Percentiles rank a stretch among this genome's conserved stretches.
Conservation (phyloP, 306 rosid species). For the Cajanus cajan region DNA sequence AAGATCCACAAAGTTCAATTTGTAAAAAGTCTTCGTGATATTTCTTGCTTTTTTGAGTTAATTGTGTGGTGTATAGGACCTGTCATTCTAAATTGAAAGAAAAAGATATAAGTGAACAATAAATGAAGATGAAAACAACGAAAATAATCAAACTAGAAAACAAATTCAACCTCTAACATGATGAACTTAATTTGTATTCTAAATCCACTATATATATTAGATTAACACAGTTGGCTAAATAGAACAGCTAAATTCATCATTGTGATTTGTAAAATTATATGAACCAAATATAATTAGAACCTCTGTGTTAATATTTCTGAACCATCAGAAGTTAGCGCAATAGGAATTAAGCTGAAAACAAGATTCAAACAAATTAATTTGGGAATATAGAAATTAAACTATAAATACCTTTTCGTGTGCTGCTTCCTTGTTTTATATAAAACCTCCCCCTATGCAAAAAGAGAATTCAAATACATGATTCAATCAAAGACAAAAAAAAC, state of each 20-base stretch:
- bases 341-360: no score
- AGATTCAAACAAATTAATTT: no score
- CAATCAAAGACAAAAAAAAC: no score
- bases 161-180: neutral
- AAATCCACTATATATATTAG: neutral
- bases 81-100: constrained; percentile 59
- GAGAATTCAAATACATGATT: no score
- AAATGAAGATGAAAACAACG: no score
- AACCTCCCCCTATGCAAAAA: no score
- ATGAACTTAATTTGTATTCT: constrained; percentile 3
- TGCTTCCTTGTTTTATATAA: no score
- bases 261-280: constrained; percentile 10
- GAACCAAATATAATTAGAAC: no score
- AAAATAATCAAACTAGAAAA: constrained; percentile 19
- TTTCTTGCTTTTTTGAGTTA: constrained; percentile 66
- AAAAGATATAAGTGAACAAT: constrained; percentile 18
- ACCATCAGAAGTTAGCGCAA: no score
- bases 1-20: constrained; percentile 51
- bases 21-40: constrained; percentile 69
- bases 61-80: constrained; percentile 61
- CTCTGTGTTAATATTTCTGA: no score
- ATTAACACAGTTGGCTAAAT: neutral
- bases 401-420: no score
- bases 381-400: no score
- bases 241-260: constrained; percentile 1